These are phyloP conservation scores for Begonia fuchsioides DNA, from an alignment of 306 rosid genomes.

Conservation along the genomic window DNA sequence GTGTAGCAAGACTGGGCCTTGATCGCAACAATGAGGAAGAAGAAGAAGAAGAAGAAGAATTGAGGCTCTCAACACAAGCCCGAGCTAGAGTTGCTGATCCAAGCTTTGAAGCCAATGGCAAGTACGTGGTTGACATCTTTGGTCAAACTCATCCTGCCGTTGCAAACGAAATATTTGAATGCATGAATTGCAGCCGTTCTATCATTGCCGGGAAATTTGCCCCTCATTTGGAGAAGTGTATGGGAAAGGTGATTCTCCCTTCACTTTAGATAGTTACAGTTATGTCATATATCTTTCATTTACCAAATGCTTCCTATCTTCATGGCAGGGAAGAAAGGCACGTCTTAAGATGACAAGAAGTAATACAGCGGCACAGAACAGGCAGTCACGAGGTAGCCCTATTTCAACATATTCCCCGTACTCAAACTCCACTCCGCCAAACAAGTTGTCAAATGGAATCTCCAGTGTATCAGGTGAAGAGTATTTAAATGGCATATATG, in stretches of 20 bases:
- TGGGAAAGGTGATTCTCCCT: slow-evolving; percentile 74
- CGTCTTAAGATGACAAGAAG: slow-evolving; percentile 86
- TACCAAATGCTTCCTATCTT: slow-evolving; percentile 7
- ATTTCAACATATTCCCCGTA: slow-evolving; percentile 44
- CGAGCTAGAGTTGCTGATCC: slow-evolving; percentile 82
- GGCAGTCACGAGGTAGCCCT: slow-evolving; percentile 53
- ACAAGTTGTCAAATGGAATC: slow-evolving; percentile 62
- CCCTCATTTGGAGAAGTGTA: slow-evolving; percentile 97
- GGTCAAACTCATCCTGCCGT: slow-evolving; percentile 89
- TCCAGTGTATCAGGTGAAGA: slow-evolving; percentile 54
- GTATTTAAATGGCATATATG: slow-evolving; percentile 51
- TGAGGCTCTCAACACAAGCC: slow-evolving; percentile 81
- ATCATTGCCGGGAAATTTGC: slow-evolving; percentile 91
- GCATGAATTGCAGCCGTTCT: slow-evolving; percentile 87
- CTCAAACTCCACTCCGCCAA: slow-evolving; percentile 36
- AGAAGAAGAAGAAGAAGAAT: slow-evolving; percentile 94
- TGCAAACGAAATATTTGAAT: slow-evolving; percentile 65
- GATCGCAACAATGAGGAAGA: slow-evolving; percentile 88
- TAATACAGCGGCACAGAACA: slow-evolving; percentile 65
- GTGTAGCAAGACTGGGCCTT: slow-evolving; percentile 80
- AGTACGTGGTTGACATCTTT: slow-evolving; percentile 80
- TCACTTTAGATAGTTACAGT: not conserved
- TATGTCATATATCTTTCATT: not conserved
- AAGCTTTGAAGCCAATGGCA: slow-evolving; percentile 60
- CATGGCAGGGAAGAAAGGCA: slow-evolving; percentile 84